Conservation (phyloP, 306 rosid genomes). For the Hippophae rhamnoides region DNA sequence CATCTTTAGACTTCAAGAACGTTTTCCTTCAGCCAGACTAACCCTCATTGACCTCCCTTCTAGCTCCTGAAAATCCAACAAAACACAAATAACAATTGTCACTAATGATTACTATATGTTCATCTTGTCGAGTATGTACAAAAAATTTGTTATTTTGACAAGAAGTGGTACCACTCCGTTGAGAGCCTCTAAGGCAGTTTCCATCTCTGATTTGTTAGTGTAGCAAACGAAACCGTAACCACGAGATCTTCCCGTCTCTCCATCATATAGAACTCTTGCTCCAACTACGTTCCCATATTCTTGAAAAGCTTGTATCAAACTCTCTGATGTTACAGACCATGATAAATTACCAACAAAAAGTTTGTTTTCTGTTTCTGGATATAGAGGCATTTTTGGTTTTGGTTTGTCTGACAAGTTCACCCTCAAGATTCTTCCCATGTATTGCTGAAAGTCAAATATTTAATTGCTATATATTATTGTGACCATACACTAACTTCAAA, state of each 20-base stretch:
- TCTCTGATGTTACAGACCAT: conserved; percentile 82
- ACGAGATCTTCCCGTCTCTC: conserved; percentile 78
- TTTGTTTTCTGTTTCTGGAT: conserved; percentile 76
- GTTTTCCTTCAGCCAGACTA: conserved; percentile 84
- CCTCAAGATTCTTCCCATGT: conserved; percentile 69
- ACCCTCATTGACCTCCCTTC: conserved; percentile 80
- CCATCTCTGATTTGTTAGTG: conserved; percentile 70
- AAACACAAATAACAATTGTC: conserved; percentile 8
- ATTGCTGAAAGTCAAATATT: conserved; percentile 35
- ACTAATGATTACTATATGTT: not conserved
- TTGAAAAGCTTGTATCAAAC: conserved; percentile 58
- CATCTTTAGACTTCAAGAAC: conserved; percentile 19
- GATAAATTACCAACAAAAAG: conserved; percentile 85
- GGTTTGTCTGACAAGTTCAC: conserved; percentile 88
- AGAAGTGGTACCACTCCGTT: conserved; percentile 47
- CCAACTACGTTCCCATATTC: conserved; percentile 84
- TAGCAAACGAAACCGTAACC: conserved; percentile 88
- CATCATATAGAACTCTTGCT: conserved; percentile 76
- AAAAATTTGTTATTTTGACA: not conserved
- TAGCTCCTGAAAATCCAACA: conserved; percentile 48
- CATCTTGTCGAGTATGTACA: not conserved
- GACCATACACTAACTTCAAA: not conserved
- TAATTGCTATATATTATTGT: not conserved
- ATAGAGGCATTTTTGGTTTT: conserved; percentile 62
- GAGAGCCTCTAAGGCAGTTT: conserved; percentile 54